Evolutionary conservation across 2,329 filamentous ascomycete species (phyloP), one percentile per base, ranked within the genome.

Genomic region (Apiospora rasikravindrae): DNA sequence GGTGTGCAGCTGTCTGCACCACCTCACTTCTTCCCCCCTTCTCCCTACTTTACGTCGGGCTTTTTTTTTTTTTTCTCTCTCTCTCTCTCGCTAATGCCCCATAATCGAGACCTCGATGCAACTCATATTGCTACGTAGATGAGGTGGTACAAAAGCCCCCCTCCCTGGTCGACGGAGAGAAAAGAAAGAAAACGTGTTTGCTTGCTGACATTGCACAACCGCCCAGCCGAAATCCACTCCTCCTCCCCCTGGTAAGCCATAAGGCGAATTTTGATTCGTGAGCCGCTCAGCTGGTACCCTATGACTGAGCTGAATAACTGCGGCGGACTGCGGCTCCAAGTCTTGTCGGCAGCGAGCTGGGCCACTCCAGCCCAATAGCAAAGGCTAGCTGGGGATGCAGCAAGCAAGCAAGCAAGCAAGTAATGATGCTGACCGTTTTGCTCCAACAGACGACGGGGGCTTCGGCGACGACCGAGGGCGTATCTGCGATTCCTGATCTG

Each of bases 191-290:
- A 64, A 64, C 57, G 57, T 64, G 57, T 64, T 64, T 64, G 57
- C 22, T 40, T 53, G 51, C 51, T 57, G 51, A 57, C 51, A 29
- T 57, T 57, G 51, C 26, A 33, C 16, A 64, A 37, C 29, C 57
- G 33, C 57, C 57, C 5, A 57, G 37, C 29, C 29, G 10, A 51
- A 26, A 51, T n/a, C n/a, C n/a, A n/a, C n/a, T n/a, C n/a, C n/a
- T n/a, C 26, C 26, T 19, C 51, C 57, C 33, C 57, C 57, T 14
- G 37, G 57, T 40, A 10, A 64, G 57, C 57, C 57, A n/a, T 64
- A 64, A 33, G 57, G 57, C 57, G 57, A 40, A n/a, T 8, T 64
- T n/a, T 40, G 29, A 64, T 64, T 64, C 57, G 57, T n/a, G 57
- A 64, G 57, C 57, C 57, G 33, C 10, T 13, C 57, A 64, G 57